Evolutionary conservation across 108 stramenopile genomes (phyloP), one percentile per base, ranked within the genome.

Genomic region (Nitzschia inconspicua): DNA sequence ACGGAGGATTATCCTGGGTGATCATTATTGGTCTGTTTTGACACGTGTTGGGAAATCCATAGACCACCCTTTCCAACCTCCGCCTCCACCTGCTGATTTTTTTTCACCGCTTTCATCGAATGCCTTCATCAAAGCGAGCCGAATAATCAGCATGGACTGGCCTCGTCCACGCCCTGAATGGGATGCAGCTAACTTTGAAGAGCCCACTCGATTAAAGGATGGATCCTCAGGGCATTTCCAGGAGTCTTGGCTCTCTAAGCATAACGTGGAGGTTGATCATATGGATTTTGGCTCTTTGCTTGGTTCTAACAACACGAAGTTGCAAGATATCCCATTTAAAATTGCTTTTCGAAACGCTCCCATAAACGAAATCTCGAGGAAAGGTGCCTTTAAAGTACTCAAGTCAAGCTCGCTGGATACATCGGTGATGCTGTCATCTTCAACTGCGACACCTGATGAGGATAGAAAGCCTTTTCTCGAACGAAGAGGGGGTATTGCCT

Each of bases 1-100:
- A 19, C 54, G 77, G 29, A 53, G 47, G 4, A 78, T 80, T 23
- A 30, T 66, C 16, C 31, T 65, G 8, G 77, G 82, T 2, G 70
- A 61, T 42, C 70, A 84, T 14, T 80, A 60, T 37, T 91, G 89
- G 89, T 84, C 82, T 30, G 89, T 91, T 3, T 26, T 91, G 36
- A 55, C 52, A 32, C 48, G 60, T 24, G 32, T 60, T 9, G 32
- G 20, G 10, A 5, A 50, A 16, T 68, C 70, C 14, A 49, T 83
- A 18, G 31, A 37, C 2, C 56, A 74, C 30, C 80, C 84, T 27
- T 79, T 73, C 41, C 22, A 69, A n/a, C 89, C 89, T 5, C 89
- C 89, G 11, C 53, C 64, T 29, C 85, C 89, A 51, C 81, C 72
- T 26, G 28, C 53, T n/a, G 22, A 44, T 20, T 37, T 50, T 18